phyloP scores from a whole-genome alignment of 441 rosid species.

The Erodium texanum region DNA sequence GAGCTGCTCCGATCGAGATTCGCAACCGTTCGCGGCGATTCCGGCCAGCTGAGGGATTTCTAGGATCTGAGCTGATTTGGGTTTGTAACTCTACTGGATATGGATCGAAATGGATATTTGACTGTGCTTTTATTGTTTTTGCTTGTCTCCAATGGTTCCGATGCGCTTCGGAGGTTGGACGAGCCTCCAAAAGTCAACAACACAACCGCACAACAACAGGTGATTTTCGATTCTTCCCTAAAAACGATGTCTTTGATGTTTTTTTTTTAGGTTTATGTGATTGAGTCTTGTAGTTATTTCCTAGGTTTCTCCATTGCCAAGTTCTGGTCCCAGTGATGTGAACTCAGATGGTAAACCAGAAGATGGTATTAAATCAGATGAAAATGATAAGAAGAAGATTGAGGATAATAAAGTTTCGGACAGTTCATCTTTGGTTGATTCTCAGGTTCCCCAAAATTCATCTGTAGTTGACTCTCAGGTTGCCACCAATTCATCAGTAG shows the following conservation, averaged over 20 bases:
- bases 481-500: not conserved
- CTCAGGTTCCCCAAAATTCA: slow-evolving; percentile 16
- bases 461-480: slow-evolving; percentile 16
- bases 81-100: slow-evolving; percentile 13
- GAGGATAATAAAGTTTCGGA: slow-evolving; percentile 7
- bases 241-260: not conserved
- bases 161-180: slow-evolving; percentile 31
- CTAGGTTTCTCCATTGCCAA: slow-evolving; percentile 40
- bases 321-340: slow-evolving; percentile 20
- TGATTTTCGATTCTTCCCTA: slow-evolving; percentile 18
- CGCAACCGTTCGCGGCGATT: slow-evolving; percentile 13
- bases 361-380: slow-evolving; percentile 16
- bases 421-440: slow-evolving; percentile 17
- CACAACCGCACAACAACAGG: slow-evolving; percentile 24
- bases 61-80: slow-evolving; percentile 1
- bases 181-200: slow-evolving; percentile 22
- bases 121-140: slow-evolving; percentile 33
- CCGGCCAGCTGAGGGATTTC: slow-evolving; percentile 2
- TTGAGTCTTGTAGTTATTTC: slow-evolving; percentile 12
- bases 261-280: not conserved
- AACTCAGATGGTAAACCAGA: slow-evolving; percentile 14
- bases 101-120: slow-evolving; percentile 38
- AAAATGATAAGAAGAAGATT: slow-evolving; percentile 9
- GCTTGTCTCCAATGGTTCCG: slow-evolving; percentile 32
- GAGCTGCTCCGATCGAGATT: slow-evolving; percentile 19